Base-by-base conservation (phyloP, 129 eudicot species). In the Solidago caesia region DNA sequence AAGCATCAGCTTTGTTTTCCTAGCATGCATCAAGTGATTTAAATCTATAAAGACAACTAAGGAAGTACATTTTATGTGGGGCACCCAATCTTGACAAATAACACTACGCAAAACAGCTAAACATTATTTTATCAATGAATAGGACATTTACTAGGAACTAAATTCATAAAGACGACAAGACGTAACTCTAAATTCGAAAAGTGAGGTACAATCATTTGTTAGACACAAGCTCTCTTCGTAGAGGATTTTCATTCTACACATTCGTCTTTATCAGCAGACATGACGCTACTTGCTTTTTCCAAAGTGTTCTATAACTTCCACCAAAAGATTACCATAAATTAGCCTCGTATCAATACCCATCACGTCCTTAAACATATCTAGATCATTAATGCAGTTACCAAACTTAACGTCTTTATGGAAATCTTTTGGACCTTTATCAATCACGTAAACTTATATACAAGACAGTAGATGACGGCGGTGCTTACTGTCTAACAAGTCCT, bases 291-390 rank as follows among this genome's bases (percentile, higher is more conserved):
- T 25, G 14, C 56, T 55, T 21, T 5, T 75, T 42, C 44, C 27
- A 64, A 64, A 39, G 55, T 16, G 64, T 64, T 64, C 14, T 49
- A 64, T 64, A 75, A 62, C n/a, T 51, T 39, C 79, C 63, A 11
- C 27, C 42, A 41, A 63, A 15, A 14, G 0, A 53, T 7, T 41
- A 15, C 41, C 15, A 44, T 67, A 46, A 21, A 66, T n/a, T 12
- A 5, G 14, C 59, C 8, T 52, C 15, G 4, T 53, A 53, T 55
- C 52, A 39, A 41, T 55, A n/a, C 64, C n/a, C 14, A 9, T 44
- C 47, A 15, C 6, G 46, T 5, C 70, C 47, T 14, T 63, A 61
- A 47, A 29, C 51, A 1, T 1, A 47, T 27, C 69, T 33, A 4
- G 10, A 10, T 29, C 39, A 44, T 61, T 46, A 60, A 59, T 33